These are phyloP conservation scores for Orbilia oligospora DNA, from an alignment of 2,329 filamentous ascomycete species.

Conservation along the genomic window DNA sequence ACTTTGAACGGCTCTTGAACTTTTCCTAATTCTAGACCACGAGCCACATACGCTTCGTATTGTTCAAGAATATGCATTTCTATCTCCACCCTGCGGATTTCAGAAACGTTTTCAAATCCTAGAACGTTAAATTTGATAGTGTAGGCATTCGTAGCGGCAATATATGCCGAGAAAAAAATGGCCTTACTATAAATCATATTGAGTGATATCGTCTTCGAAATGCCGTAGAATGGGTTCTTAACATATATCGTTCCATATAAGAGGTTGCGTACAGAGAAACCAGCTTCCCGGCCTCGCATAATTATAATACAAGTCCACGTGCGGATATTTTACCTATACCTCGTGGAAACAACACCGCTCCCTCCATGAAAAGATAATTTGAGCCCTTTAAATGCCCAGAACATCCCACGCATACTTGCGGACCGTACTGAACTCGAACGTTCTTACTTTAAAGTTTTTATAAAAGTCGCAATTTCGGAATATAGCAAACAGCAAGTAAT, in stretches of 20 bases:
- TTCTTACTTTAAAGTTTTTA: too few species aligned
- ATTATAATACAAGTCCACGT: neutral
- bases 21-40: too few species aligned
- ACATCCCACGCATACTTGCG: neutral
- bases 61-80: neutral
- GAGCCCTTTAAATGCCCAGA: neutral
- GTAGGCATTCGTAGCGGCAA: conserved; percentile 17
- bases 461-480: too few species aligned
- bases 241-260: too few species aligned
- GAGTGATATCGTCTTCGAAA: neutral
- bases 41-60: too few species aligned
- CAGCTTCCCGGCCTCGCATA: too few species aligned
- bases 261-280: too few species aligned
- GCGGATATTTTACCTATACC: neutral
- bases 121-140: conserved; percentile 32
- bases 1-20: neutral
- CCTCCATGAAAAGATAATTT: neutral
- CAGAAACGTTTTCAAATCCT: conserved; percentile 9
- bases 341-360: too few species aligned
- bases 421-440: neutral
- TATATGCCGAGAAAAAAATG: neutral
- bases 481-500: too few species aligned
- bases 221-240: neutral
- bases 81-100: neutral
- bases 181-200: neutral